Base-by-base conservation (phyloP, 176 grass and related monocot genomes). In the Carex scoparia region DNA sequence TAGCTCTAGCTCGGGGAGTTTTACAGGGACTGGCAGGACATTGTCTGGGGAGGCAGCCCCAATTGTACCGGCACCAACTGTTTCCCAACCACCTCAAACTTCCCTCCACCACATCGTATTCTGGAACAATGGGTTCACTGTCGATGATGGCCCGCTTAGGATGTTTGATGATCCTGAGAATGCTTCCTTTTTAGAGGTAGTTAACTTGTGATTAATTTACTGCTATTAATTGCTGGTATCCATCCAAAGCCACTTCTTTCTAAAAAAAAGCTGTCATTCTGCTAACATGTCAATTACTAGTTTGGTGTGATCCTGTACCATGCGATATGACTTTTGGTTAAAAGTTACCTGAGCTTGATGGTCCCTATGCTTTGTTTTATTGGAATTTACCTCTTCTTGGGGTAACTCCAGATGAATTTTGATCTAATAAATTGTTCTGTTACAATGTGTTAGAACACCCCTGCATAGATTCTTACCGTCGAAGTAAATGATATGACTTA, bases 61-160 rank as follows among this genome's bases (percentile, higher is more conserved):
- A 69, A 61, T 91, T 85, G 61, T 33, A 3, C 88, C 89, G 61
- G 67, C 90, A 0, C 53, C 74, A 33, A 78, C 86, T 83, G 68
- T 14, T 59, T 78, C 86, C 23, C 85, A 81, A 77, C 88, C 75
- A 18, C 88, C 91, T 54, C 49, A 78, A 35, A 61, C 68, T 57
- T 19, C 90, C 3, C 79, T 92, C 74, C 93, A 99, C 83, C 85
- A 61, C 71, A 99, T 99, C 61, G 38, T 89, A 46, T 92, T 95
- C 78, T 99, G 96, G 96, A 92, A 69, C 19, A 92, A 99, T 82
- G 96, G 96, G 1, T 99, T 99, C 83, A 94, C 85, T 38, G 88
- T 99, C 9, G 90, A 98, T 78, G 95, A 98, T 81, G 95, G 93
- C 69, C 93, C 96, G 79, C 81, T 99, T 74, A 92, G 96, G 85